A percentile compares a stretch with the other conserved stretches of the same genome.
Conservation (phyloP, 1,284 basidiomycete genomes). For the Irpex sp. region DNA sequence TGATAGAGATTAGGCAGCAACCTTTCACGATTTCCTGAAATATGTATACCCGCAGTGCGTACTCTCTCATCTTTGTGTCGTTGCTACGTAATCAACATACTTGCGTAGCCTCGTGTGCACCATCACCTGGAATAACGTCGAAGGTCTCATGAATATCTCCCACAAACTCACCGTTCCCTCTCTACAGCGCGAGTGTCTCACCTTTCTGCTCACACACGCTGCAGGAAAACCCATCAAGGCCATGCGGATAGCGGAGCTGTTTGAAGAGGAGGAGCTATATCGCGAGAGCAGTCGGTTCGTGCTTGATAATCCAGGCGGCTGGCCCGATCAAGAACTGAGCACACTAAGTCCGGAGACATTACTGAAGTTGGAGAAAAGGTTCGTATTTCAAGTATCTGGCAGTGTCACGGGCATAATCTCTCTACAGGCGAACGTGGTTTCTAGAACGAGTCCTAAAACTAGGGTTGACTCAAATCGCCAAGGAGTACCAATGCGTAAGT, state of each 20-base stretch:
- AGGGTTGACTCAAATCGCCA: constrained; percentile 77
- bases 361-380: constrained; percentile 85
- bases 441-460: constrained; percentile 90
- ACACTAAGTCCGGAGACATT: constrained; percentile 75
- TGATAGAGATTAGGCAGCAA: constrained; percentile 48
- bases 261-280: constrained; percentile 83
- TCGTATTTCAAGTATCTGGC: constrained; percentile 12
- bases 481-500: constrained; percentile 86
- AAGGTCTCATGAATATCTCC: constrained; percentile 80
- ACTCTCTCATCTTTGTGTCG: neutral
- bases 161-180: constrained; percentile 81
- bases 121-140: constrained; percentile 91
- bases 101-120: constrained; percentile 72
- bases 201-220: constrained; percentile 85
- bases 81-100: neutral
- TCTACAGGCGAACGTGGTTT: constrained; percentile 80
- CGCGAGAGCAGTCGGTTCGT: constrained; percentile 87
- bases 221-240: constrained; percentile 88
- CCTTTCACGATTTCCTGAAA: constrained; percentile 83
- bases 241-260: constrained; percentile 83
- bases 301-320: constrained; percentile 83
- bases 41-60: constrained; percentile 80
- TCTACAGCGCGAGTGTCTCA: constrained; percentile 75
- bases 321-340: constrained; percentile 77
- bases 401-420: neutral